A percentile compares a stretch with the other conserved stretches of the same genome.
Conservation (phyloP, 495 filamentous ascomycete genomes). For the Penicillium pancosmium region DNA sequence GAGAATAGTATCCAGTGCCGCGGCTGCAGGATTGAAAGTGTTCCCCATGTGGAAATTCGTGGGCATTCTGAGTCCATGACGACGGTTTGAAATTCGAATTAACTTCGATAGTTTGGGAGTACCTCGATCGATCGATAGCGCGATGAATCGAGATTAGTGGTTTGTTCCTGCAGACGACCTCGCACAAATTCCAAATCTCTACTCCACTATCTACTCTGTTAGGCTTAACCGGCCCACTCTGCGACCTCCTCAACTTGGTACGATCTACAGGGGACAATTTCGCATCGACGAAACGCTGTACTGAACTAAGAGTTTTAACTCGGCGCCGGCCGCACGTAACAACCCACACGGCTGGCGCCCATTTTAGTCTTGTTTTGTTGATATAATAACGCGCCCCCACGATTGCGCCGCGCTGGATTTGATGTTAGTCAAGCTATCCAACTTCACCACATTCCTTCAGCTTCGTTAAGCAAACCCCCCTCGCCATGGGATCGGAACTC, state of each 20-base stretch:
- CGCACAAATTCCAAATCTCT: conserved; percentile 3
- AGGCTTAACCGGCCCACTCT: not conserved
- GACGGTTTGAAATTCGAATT: not conserved
- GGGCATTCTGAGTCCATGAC: not conserved
- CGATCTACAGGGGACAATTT: conserved; percentile 8
- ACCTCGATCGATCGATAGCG: conserved; percentile 2
- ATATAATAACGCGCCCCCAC: conserved; percentile 5
- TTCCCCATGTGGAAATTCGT: not conserved
- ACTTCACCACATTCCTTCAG: conserved; percentile 36
- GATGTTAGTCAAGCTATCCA: conserved; percentile 25
- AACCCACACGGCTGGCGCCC: conserved; percentile 1
- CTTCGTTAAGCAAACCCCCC: conserved; percentile 9
- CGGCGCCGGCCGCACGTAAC: conserved; percentile 3
- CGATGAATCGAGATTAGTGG: conserved; percentile 4
- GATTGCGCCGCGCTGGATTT: conserved; percentile 4
- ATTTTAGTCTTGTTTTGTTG: not conserved
- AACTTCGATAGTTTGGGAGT: conserved; percentile 1
- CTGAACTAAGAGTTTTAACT: not conserved
- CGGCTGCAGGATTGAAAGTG: not conserved
- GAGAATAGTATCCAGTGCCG: conserved; percentile 1
- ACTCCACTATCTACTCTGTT: not conserved
- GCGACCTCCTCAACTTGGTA: conserved; percentile 1
- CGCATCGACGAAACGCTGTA: conserved; percentile 1
- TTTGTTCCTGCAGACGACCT: not conserved
- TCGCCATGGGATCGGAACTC: conserved; percentile 42